Conservation (phyloP, 345 rosid species). For the Salix suchowensis region DNA sequence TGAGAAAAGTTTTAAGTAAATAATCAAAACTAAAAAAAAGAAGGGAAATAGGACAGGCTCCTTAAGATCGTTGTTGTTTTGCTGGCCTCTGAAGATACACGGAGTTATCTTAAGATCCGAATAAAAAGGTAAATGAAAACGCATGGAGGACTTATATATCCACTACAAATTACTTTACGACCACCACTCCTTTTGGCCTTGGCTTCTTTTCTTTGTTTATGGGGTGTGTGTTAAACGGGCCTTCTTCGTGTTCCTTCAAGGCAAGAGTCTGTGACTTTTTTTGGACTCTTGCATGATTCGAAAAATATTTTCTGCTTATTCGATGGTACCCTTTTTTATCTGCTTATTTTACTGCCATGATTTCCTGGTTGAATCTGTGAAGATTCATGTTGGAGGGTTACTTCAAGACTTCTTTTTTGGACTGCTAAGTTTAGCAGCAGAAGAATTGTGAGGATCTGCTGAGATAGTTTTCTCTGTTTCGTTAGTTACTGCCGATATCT, state of each 20-base stretch:
- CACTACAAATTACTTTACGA: slow-evolving; percentile 7
- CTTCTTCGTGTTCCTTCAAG: slow-evolving; percentile 19
- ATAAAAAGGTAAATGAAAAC: slow-evolving; percentile 40
- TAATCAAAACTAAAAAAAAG: background rate
- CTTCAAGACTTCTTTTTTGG: background rate
- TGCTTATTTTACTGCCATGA: slow-evolving; percentile 47
- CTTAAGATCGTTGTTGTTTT: slow-evolving; percentile 55
- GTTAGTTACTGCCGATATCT: background rate
- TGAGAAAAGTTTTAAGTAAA: slow-evolving; percentile 16
- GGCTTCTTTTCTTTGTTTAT: background rate
- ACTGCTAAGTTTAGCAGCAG: background rate
- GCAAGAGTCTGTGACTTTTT: slow-evolving; percentile 15
- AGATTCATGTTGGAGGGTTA: slow-evolving; percentile 21
- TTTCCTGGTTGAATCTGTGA: slow-evolving; percentile 43
- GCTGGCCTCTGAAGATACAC: slow-evolving; percentile 50
- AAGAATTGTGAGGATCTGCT: background rate
- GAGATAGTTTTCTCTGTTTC: background rate
- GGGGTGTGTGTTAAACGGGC: background rate
- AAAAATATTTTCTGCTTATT: slow-evolving; percentile 23
- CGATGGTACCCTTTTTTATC: slow-evolving; percentile 22
- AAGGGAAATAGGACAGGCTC: slow-evolving; percentile 30
- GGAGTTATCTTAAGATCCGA: slow-evolving; percentile 55
- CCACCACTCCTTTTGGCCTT: background rate
- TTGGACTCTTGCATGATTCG: slow-evolving; percentile 50
- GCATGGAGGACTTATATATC: background rate